Conservation (phyloP, 176 grass and related monocot genomes). For the Triticum timopheevii region DNA sequence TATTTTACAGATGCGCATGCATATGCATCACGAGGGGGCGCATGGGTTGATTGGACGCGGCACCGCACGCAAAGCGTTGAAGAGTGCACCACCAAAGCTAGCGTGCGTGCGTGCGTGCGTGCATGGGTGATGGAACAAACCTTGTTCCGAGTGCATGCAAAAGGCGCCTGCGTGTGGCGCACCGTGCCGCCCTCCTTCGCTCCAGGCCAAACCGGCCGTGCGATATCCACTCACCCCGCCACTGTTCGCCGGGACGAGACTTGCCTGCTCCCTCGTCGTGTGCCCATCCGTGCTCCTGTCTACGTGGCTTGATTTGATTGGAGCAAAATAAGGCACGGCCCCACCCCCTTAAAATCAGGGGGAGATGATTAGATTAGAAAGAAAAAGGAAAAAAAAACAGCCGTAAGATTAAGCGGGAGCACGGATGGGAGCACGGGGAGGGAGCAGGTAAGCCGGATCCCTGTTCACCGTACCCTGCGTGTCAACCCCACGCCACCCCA, state of each 20-base stretch:
- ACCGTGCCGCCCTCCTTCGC: neutral
- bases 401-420: too few species aligned
- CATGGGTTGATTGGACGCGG: neutral
- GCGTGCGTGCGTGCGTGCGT: neutral
- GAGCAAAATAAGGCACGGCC: too few species aligned
- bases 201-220: neutral
- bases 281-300: too few species aligned
- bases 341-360: too few species aligned
- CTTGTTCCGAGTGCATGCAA: constrained; percentile 13
- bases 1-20: neutral
- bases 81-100: neutral
- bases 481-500: neutral
- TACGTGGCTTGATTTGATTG: too few species aligned
- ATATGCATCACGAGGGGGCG: neutral
- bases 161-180: neutral
- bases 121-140: constrained; percentile 10
- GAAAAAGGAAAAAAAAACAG: too few species aligned
- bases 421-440: too few species aligned
- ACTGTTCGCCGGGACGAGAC: too few species aligned
- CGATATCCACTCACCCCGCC: neutral
- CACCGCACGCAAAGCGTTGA: neutral
- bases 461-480: neutral
- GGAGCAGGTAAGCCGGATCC: too few species aligned
- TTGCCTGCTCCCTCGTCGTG: too few species aligned
- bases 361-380: too few species aligned